These are phyloP conservation scores for Pleurotus eryngii DNA, from an alignment of 768 basidiomycete species.

Conservation along the genomic window DNA sequence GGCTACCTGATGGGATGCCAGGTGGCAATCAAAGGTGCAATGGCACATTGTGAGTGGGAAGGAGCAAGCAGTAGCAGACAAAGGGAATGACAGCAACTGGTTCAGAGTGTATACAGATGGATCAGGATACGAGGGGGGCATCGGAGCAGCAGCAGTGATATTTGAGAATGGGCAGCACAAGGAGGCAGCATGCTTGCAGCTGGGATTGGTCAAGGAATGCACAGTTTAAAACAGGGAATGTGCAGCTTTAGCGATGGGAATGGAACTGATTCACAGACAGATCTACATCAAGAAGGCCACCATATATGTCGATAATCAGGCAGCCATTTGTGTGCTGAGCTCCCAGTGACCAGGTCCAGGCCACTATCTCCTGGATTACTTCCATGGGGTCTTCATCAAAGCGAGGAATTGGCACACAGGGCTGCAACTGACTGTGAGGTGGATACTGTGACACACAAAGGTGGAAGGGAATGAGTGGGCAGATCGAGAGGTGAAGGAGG, in stretches of 20 bases:
- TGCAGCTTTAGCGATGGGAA: constrained; percentile 21
- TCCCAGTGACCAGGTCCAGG: background rate
- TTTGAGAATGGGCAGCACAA: background rate
- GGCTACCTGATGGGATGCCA: background rate
- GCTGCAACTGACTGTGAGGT: background rate
- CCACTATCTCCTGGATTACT: constrained; percentile 8
- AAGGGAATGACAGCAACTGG: background rate
- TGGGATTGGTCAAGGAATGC: constrained; percentile 19
- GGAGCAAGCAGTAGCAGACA: background rate
- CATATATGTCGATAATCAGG: constrained; percentile 13
- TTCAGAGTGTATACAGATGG: constrained; percentile 10
- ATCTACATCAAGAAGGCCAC: background rate
- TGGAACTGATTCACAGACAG: constrained; percentile 20
- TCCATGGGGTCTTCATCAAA: background rate
- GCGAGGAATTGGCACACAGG: background rate
- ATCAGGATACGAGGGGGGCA: background rate
- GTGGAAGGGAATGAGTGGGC: constrained; percentile 23
- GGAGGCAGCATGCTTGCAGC: constrained; percentile 11
- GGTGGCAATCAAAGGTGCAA: background rate
- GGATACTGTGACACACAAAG: constrained; percentile 22
- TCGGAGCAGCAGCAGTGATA: constrained; percentile 12
- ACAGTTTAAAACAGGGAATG: constrained; percentile 28
- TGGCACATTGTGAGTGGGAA: background rate
- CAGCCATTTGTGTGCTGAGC: background rate
- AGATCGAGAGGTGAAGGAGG: constrained; percentile 18